Evolutionary conservation across 2,329 filamentous ascomycete species (phyloP).

Genomic region (Coniella lustricola): DNA sequence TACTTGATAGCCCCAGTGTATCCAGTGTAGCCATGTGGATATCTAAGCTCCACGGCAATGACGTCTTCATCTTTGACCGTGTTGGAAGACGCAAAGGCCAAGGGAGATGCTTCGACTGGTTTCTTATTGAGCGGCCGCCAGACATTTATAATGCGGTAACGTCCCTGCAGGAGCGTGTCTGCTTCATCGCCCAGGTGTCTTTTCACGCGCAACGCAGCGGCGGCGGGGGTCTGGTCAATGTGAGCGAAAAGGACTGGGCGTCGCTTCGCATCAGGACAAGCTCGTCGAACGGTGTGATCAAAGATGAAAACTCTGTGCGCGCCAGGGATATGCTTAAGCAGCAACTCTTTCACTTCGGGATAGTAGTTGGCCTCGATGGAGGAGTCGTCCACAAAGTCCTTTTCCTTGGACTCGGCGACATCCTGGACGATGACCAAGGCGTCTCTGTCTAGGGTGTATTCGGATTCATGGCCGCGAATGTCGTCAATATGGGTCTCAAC

Average conservation of each 20-base stretch:
- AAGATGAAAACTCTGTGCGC: conserved; percentile 65
- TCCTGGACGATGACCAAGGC: conserved; percentile 63
- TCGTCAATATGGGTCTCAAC: conserved; percentile 48
- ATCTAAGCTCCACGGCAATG: conserved; percentile 66
- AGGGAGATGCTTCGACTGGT: conserved; percentile 58
- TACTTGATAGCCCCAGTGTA: conserved; percentile 66
- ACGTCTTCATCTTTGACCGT: conserved; percentile 57
- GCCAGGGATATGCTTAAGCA: conserved; percentile 62
- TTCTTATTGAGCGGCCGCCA: conserved; percentile 61
- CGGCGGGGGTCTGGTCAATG: conserved; percentile 71
- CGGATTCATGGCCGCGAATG: conserved; percentile 16
- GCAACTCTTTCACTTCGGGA: conserved; percentile 68
- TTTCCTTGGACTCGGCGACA: conserved; percentile 49
- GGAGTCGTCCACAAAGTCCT: conserved; percentile 60
- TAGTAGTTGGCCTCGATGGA: conserved; percentile 71
- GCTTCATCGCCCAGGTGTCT: conserved; percentile 62
- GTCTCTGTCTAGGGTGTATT: conserved; percentile 30
- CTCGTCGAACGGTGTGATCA: conserved; percentile 80
- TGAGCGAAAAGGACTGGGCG: conserved; percentile 67
- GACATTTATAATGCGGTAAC: conserved; percentile 81
- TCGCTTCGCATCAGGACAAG: conserved; percentile 50
- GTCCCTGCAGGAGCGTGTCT: conserved; percentile 54
- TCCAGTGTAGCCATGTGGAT: conserved; percentile 59
- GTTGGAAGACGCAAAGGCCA: conserved; percentile 61
- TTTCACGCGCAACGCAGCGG: conserved; percentile 60